A percentile compares a stretch with the other conserved stretches of the same genome.
phyloP scores from a whole-genome alignment of 148 eudicot species.

The Euryodendron excelsum region DNA sequence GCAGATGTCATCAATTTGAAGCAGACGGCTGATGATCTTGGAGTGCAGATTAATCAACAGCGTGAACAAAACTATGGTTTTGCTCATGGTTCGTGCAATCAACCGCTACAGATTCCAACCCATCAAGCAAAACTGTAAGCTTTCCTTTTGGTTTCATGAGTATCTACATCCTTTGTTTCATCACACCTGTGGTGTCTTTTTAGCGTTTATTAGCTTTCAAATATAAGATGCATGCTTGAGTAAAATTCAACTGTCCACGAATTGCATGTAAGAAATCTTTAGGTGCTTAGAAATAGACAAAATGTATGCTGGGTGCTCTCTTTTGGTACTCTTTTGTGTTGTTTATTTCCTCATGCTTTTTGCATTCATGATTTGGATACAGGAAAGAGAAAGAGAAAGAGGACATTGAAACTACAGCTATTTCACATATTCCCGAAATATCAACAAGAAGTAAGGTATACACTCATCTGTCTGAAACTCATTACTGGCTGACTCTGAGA shows the following conservation, averaged over 20 bases:
- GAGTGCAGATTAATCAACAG: constrained; percentile 49
- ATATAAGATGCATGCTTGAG: constrained; percentile 8
- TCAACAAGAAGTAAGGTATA: constrained; percentile 48
- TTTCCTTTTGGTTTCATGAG: background rate
- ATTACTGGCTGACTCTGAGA: background rate
- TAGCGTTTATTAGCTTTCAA: background rate
- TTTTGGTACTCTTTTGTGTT: background rate
- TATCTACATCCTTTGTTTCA: background rate
- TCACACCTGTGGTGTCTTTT: background rate
- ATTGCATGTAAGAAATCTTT: background rate
- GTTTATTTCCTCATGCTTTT: constrained; percentile 2
- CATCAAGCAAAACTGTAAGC: constrained; percentile 46
- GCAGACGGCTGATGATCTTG: constrained; percentile 66
- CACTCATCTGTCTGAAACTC: background rate
- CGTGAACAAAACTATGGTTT: constrained; percentile 45
- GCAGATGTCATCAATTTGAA: constrained; percentile 51
- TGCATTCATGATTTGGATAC: constrained; percentile 16
- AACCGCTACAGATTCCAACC: constrained; percentile 30
- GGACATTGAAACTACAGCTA: constrained; percentile 30
- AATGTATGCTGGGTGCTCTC: background rate
- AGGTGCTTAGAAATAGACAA: background rate
- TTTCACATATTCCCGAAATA: constrained; percentile 28
- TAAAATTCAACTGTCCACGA: background rate
- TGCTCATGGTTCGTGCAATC: constrained; percentile 29
- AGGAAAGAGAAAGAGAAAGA: constrained; percentile 52